Percentiles rank a stretch among this genome's conserved stretches.
Evolutionary conservation across 75 land plant species (phyloP).

Genomic region (Sequoiadendron giganteum): DNA sequence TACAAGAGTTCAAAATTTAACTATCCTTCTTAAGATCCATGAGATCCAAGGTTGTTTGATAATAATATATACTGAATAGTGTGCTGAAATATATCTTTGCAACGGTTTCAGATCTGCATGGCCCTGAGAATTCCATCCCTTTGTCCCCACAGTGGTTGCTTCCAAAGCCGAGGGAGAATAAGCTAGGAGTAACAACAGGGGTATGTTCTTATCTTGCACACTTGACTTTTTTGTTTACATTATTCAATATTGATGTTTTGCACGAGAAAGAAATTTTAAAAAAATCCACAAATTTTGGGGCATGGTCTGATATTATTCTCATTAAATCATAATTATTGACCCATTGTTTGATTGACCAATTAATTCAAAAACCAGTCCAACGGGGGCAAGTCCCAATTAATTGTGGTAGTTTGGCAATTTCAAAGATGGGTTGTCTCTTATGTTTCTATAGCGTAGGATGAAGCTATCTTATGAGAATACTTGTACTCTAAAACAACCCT

Average conservation of each 20-base stretch:
- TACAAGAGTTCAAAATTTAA: not conserved
- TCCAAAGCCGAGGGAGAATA: conserved; percentile 71
- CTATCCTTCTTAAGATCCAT: not conserved
- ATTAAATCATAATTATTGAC: too few species aligned
- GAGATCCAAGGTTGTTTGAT: not conserved
- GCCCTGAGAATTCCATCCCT: conserved; percentile 66
- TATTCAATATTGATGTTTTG: not conserved
- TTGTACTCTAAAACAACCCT: too few species aligned
- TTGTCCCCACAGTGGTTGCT: conserved; percentile 99
- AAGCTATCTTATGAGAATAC: too few species aligned
- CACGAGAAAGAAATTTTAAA: too few species aligned
- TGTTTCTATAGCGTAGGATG: too few species aligned
- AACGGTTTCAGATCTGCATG: conserved; percentile 60
- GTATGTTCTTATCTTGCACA: conserved; percentile 16
- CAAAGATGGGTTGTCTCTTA: too few species aligned
- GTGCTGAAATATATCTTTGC: not conserved
- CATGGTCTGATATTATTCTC: too few species aligned
- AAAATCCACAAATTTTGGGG: too few species aligned
- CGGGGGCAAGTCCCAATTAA: too few species aligned
- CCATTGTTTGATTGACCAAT: too few species aligned
- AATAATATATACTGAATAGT: not conserved
- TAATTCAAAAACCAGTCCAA: too few species aligned
- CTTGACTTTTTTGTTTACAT: not conserved
- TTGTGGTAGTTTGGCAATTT: too few species aligned
- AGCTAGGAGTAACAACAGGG: conserved; percentile 32